Evolutionary conservation across 345 rosid species (phyloP).

Genomic region (Excoecaria cochinchinensis): DNA sequence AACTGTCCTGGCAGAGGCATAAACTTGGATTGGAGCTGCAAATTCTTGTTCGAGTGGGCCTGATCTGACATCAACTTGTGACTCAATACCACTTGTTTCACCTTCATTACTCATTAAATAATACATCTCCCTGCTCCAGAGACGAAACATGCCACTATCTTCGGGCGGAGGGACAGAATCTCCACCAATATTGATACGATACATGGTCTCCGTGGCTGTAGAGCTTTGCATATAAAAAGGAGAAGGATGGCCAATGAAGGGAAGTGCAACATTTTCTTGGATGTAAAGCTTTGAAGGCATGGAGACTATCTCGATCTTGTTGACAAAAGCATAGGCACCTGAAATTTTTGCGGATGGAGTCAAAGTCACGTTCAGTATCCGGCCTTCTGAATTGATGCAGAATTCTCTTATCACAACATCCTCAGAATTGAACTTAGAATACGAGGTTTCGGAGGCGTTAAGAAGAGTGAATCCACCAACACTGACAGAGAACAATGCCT

Average conservation of each 20-base stretch:
- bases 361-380: conserved; percentile 2
- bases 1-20: conserved; percentile 11
- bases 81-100: conserved; percentile 17
- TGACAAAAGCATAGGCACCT: conserved; percentile 9
- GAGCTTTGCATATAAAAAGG: neutral
- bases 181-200: conserved; percentile 32
- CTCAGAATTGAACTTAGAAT: neutral
- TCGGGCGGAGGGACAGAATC: conserved; percentile 1
- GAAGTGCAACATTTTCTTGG: neutral
- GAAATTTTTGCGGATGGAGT: conserved; percentile 1
- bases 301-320: conserved; percentile 24
- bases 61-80: neutral
- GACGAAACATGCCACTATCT: conserved; percentile 22
- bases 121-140: neutral
- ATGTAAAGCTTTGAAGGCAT: conserved; percentile 34
- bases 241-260: neutral
- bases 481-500: conserved; percentile 26
- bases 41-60: neutral
- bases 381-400: conserved; percentile 1
- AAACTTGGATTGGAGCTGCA: conserved; percentile 9
- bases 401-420: conserved; percentile 9
- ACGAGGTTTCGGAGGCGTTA: conserved; percentile 1
- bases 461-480: conserved; percentile 16
- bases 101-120: neutral
- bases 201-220: conserved; percentile 23